Percentiles rank a stretch among this genome's conserved stretches.
These are phyloP conservation scores for Francoa sonchifolia DNA, from an alignment of 441 rosid species.

Conservation along the genomic window DNA sequence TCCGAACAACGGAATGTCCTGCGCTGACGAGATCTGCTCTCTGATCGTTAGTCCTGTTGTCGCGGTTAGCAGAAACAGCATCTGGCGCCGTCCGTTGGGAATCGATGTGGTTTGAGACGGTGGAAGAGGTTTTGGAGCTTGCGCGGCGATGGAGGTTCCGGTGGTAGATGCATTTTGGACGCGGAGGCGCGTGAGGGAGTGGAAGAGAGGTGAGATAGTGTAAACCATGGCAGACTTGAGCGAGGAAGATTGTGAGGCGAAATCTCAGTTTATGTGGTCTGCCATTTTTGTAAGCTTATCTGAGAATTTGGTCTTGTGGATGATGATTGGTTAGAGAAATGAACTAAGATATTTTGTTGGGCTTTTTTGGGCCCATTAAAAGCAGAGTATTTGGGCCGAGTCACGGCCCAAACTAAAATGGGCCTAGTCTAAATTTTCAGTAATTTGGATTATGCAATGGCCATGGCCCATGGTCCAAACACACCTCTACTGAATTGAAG, in stretches of 20 bases:
- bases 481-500: too few relatives aligned
- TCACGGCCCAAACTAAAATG: too few relatives aligned
- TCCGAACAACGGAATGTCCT: conserved; percentile 65
- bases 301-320: too few relatives aligned
- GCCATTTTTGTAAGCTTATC: too few relatives aligned
- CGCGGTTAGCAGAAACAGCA: conserved; percentile 40
- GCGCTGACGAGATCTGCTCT: conserved; percentile 35
- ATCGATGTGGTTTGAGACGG: conserved; percentile 12
- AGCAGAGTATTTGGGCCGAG: too few relatives aligned
- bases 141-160: conserved; percentile 15
- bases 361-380: too few relatives aligned
- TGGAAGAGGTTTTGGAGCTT: conserved; percentile 13
- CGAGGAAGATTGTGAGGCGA: neutral
- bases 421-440: too few relatives aligned
- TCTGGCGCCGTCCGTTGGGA: conserved; percentile 30
- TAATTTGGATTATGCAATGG: too few relatives aligned
- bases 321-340: too few relatives aligned
- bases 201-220: conserved; percentile 19
- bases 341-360: too few relatives aligned
- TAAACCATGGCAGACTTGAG: conserved; percentile 26
- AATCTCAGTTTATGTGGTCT: neutral
- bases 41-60: conserved; percentile 27
- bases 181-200: conserved; percentile 14
- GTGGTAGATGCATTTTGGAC: conserved; percentile 17
- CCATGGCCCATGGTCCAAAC: too few relatives aligned